These are phyloP conservation scores for Theobroma grandiflorum DNA, from an alignment of 441 rosid genomes.

Conservation along the genomic window DNA sequence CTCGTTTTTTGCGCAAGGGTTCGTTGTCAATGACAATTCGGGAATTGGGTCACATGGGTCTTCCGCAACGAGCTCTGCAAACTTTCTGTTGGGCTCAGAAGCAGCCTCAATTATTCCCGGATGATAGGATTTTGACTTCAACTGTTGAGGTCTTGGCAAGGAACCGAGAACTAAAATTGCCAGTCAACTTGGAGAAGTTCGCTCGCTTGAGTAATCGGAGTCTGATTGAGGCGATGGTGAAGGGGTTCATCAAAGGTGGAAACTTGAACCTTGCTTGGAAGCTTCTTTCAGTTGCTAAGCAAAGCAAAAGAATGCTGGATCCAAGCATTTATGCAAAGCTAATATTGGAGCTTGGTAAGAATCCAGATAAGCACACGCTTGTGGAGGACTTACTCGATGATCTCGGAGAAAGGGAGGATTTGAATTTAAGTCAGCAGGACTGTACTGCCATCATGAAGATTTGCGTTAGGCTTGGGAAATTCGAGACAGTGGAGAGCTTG, in stretches of 20 bases:
- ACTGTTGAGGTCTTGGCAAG: slow-evolving; percentile 77
- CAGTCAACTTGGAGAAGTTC: slow-evolving; percentile 58
- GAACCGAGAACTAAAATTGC: slow-evolving; percentile 67
- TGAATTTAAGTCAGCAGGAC: slow-evolving; percentile 73
- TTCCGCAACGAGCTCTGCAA: slow-evolving; percentile 78
- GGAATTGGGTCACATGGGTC: slow-evolving; percentile 78
- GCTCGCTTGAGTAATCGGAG: slow-evolving; percentile 58
- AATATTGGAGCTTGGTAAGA: slow-evolving; percentile 73
- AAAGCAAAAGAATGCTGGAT: slow-evolving; percentile 61
- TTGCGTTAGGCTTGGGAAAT: slow-evolving; percentile 61
- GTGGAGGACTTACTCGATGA: slow-evolving; percentile 63
- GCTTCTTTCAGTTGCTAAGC: slow-evolving; percentile 62
- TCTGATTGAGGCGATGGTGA: slow-evolving; percentile 86
- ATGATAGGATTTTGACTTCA: slow-evolving; percentile 70
- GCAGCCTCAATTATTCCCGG: slow-evolving; percentile 71
- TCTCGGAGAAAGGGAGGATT: slow-evolving; percentile 70
- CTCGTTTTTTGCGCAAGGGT: slow-evolving; percentile 75
- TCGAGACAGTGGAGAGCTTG: slow-evolving; percentile 68
- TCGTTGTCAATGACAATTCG: slow-evolving; percentile 70
- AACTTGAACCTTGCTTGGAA: slow-evolving; percentile 72
- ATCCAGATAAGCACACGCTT: slow-evolving; percentile 71
- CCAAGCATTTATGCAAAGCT: slow-evolving; percentile 70
- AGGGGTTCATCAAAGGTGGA: slow-evolving; percentile 76
- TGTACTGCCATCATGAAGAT: slow-evolving; percentile 88
- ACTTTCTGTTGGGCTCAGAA: slow-evolving; percentile 85